A percentile compares a stretch with the other conserved stretches of the same genome.
phyloP scores from a whole-genome alignment of 1,284 basidiomycete species.

The Coniferiporia sulphurascens region DNA sequence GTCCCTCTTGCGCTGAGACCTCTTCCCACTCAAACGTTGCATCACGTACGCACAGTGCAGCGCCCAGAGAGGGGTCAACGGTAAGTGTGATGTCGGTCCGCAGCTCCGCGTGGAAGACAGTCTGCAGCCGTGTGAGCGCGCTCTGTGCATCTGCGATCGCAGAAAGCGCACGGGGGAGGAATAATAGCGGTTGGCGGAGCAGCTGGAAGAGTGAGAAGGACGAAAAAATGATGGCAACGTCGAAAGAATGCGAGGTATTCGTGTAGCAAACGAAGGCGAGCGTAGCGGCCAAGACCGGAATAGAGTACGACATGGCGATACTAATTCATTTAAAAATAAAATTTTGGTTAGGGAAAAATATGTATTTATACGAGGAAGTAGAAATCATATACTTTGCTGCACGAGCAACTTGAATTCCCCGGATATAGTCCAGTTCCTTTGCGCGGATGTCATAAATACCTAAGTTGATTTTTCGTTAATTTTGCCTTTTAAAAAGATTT shows the following conservation, averaged over 20 bases:
- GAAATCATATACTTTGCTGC: slow-evolving; percentile 48
- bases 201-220: slow-evolving; percentile 68
- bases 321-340: slow-evolving; percentile 31
- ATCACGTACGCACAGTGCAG: slow-evolving; percentile 46
- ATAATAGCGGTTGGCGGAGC: slow-evolving; percentile 64
- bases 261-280: slow-evolving; percentile 74
- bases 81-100: slow-evolving; percentile 37
- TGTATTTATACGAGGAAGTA: neutral
- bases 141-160: slow-evolving; percentile 62
- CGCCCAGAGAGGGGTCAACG: slow-evolving; percentile 41
- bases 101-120: slow-evolving; percentile 58
- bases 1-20: slow-evolving; percentile 25
- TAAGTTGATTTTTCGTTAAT: slow-evolving; percentile 22
- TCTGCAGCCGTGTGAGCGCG: slow-evolving; percentile 49
- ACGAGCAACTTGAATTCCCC: slow-evolving; percentile 55
- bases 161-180: slow-evolving; percentile 61
- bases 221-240: slow-evolving; percentile 64
- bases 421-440: slow-evolving; percentile 51
- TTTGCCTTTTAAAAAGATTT: neutral
- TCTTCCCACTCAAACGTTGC: slow-evolving; percentile 66
- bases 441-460: slow-evolving; percentile 51
- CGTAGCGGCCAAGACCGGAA: slow-evolving; percentile 69
- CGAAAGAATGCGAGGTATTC: slow-evolving; percentile 46
- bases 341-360: neutral
- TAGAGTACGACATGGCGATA: slow-evolving; percentile 30